Evolutionary conservation across 768 basidiomycete species (phyloP).

Genomic region (Boletus eberwhitei): DNA sequence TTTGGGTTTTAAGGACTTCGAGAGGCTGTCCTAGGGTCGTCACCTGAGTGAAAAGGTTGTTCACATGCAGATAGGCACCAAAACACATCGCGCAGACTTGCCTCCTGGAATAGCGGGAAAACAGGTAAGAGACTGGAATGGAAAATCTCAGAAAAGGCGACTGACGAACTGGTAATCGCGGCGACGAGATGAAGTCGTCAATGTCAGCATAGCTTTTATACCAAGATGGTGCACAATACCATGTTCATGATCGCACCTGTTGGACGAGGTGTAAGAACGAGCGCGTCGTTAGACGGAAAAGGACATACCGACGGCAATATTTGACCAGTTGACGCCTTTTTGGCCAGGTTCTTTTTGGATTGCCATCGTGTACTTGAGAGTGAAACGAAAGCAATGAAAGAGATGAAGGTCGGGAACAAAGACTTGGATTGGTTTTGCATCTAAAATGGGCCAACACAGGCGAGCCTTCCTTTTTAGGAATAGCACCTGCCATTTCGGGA

Average conservation of each 20-base stretch:
- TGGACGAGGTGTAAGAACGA: conserved; percentile 17
- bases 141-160: conserved; percentile 4
- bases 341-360: conserved; percentile 84
- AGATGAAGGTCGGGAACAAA: conserved; percentile 2
- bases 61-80: neutral
- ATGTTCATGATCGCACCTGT: conserved; percentile 98
- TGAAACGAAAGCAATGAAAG: conserved; percentile 11
- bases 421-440: neutral
- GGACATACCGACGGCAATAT: conserved; percentile 86
- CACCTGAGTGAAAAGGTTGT: conserved; percentile 52
- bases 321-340: conserved; percentile 91
- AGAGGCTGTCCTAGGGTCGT: conserved; percentile 97
- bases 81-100: conserved; percentile 38
- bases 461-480: conserved; percentile 3
- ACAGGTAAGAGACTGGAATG: conserved; percentile 12
- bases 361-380: conserved; percentile 52
- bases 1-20: conserved; percentile 98
- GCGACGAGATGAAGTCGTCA: conserved; percentile 2
- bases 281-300: conserved; percentile 14
- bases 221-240: conserved; percentile 52
- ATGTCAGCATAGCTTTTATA: conserved; percentile 2
- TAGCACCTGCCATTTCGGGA: conserved; percentile 1
- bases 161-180: conserved; percentile 43
- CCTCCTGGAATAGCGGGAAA: conserved; percentile 53
- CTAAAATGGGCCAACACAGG: conserved; percentile 8